Conservation (phyloP, 306 rosid genomes). For the Myrica gale region DNA sequence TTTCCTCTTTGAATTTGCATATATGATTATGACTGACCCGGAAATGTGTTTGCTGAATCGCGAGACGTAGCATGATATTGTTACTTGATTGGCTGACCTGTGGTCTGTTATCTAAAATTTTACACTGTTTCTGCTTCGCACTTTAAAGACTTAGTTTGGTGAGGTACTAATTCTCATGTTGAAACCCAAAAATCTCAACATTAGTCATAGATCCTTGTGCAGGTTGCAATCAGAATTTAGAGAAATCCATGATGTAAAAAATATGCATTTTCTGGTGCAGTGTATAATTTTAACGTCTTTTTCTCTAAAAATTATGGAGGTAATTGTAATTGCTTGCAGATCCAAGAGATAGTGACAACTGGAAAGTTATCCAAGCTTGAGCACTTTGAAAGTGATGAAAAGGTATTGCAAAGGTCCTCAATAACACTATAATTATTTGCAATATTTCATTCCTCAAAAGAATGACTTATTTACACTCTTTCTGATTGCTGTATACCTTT, state of each 20-base stretch:
- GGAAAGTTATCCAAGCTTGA: slow-evolving; percentile 87
- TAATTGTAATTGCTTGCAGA: slow-evolving; percentile 47
- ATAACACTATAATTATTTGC: slow-evolving; percentile 2
- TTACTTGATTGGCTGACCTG: background rate
- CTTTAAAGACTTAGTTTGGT: background rate
- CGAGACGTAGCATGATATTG: background rate
- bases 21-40: background rate
- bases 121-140: background rate
- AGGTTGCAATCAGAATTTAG: background rate
- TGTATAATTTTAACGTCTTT: slow-evolving; percentile 5
- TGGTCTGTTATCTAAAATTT: background rate
- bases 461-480: background rate
- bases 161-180: background rate
- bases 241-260: background rate
- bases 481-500: background rate
- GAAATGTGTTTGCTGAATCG: background rate
- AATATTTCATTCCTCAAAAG: background rate
- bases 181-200: background rate
- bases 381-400: slow-evolving; percentile 84
- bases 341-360: slow-evolving; percentile 87
- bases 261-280: slow-evolving; percentile 10
- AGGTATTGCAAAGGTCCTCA: slow-evolving; percentile 52
- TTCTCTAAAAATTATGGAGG: slow-evolving; percentile 24
- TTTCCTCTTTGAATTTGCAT: background rate
- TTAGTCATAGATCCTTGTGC: background rate